Evolutionary conservation across 345 rosid species (phyloP).

Genomic region (Eucalyptus viminalis): DNA sequence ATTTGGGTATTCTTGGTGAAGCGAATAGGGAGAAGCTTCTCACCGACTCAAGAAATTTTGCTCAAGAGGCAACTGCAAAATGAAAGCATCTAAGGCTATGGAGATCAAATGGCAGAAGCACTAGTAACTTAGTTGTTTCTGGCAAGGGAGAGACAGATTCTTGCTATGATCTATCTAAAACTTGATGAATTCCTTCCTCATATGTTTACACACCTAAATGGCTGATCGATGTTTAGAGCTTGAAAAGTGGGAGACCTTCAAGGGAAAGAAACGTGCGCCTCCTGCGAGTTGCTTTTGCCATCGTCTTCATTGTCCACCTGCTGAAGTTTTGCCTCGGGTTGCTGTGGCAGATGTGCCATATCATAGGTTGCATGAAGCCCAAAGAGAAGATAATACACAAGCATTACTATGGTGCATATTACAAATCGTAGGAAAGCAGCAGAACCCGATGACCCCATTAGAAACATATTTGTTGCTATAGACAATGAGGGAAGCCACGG

Average conservation of each 20-base stretch:
- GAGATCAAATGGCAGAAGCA: background rate
- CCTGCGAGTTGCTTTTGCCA: background rate
- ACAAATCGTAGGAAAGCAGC: conserved; percentile 36
- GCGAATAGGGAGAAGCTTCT: background rate
- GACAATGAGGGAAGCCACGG: conserved; percentile 66
- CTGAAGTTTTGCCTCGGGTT: background rate
- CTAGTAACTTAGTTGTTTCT: background rate
- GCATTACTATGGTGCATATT: conserved; percentile 37
- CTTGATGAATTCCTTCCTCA: background rate
- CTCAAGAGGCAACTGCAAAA: background rate
- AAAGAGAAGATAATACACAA: conserved; percentile 38
- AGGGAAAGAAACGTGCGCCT: background rate
- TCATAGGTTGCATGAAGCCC: conserved; percentile 62
- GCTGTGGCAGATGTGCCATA: conserved; percentile 24
- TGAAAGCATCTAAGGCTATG: background rate
- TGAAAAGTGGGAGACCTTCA: background rate
- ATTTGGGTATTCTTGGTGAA: background rate
- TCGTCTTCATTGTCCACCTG: background rate
- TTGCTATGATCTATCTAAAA: background rate
- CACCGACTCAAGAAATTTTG: background rate
- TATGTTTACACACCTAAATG: background rate
- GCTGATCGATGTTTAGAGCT: background rate
- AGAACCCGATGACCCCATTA: conserved; percentile 38
- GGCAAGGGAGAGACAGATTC: background rate
- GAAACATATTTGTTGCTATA: conserved; percentile 43